These are phyloP conservation scores for Dictyostelium capitatum DNA, from an alignment of 78 protist genomes.

Conservation along the genomic window DNA sequence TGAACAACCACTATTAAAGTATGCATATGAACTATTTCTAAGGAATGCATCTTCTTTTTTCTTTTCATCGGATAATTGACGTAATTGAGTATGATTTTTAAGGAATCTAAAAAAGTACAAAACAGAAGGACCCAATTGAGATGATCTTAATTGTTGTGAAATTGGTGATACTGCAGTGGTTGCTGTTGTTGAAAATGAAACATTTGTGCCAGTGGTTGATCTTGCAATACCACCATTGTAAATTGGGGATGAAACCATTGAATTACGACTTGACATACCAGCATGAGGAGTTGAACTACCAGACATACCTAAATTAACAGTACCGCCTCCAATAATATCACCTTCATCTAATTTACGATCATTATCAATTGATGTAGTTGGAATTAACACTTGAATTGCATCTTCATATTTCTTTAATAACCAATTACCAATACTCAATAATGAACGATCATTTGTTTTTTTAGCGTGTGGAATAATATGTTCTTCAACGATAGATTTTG, in stretches of 20 bases:
- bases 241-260: not conserved
- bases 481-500: constrained; percentile 52
- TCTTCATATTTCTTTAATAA: constrained; percentile 68
- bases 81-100: constrained; percentile 18
- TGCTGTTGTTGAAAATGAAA: not conserved
- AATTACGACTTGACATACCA: not conserved
- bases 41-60: constrained; percentile 69
- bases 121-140: constrained; percentile 62
- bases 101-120: constrained; percentile 64
- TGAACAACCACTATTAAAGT: constrained; percentile 68
- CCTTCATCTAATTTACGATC: constrained; percentile 10
- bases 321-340: not conserved
- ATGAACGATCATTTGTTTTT: constrained; percentile 50
- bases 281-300: constrained; percentile 22
- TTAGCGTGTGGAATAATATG: constrained; percentile 78
- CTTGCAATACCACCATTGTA: not conserved
- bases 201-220: not conserved
- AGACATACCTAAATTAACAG: not conserved
- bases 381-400: constrained; percentile 26
- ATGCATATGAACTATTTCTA: constrained; percentile 27
- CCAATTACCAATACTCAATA: constrained; percentile 32
- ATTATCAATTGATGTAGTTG: constrained; percentile 13
- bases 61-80: constrained; percentile 28
- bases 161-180: not conserved
- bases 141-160: constrained; percentile 19